Evolutionary conservation across 768 basidiomycete species (phyloP), one percentile per base, ranked within the genome.

Genomic region (Cantharellus anzutake): DNA sequence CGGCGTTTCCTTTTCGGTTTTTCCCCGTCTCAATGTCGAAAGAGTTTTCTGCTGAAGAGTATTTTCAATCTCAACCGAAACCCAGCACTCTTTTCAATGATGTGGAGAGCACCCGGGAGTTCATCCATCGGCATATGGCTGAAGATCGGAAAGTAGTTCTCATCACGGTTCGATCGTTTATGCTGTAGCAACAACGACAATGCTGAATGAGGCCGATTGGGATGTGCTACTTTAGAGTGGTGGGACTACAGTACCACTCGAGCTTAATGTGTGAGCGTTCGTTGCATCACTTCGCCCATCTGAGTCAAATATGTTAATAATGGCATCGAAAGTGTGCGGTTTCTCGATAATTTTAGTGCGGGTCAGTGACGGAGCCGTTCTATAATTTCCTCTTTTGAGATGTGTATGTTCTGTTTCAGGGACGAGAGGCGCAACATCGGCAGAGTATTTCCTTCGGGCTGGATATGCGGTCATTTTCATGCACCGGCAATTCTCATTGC

Each of bases 401-500:
- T n/a, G 29, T 57, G 44, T 34, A 2, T 59, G 61, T 56, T 60
- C 42, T 64, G n/a, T 60, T 34, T 4, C 60, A 88, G 93, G 94
- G 58, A 99, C 96, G 20, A 79, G 96, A 67, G 96, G 96, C 50
- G 89, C 96, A 39, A 92, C 94, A 0, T 98, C 96, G 20, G 94
- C 96, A 2, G 96, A 99, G 71, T 96, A 98, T 73, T 97, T 99
- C 70, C 79, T 98, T 62, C 80, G 84, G 65, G 82, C 86, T 4
- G 86, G 84, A 60, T 98, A 98, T 73, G 92, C 93, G 35, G 96
- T 99, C 70, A 91, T 99, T 65, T 99, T 99, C 74, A 86, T 99
- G 80, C 94, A 99, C 70, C 77, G 94, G 29, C 91, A 96, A 71
- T 94, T 96, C 75, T 97, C 93, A 64, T 79, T 98, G 50, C 91